These are phyloP conservation scores for Phoenix dactylifera DNA, from an alignment of 176 grass and related monocot species.

Conservation along the genomic window DNA sequence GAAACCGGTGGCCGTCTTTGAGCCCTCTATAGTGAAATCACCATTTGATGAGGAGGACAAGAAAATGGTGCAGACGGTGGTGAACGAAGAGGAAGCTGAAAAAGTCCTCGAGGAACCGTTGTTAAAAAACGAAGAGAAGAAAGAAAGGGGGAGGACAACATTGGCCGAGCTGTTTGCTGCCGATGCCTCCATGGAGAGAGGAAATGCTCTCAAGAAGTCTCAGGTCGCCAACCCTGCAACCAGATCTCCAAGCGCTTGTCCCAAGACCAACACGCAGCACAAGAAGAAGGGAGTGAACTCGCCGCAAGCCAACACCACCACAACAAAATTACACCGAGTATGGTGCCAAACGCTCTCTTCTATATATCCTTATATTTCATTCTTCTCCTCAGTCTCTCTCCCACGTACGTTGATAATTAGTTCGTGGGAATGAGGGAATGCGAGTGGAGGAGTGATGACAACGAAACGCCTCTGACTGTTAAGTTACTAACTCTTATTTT, in stretches of 20 bases:
- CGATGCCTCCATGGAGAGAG: constrained; percentile 31
- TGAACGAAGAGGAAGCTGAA: constrained; percentile 23
- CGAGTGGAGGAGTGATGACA: neutral
- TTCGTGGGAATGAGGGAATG: neutral
- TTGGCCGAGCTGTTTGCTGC: constrained; percentile 95
- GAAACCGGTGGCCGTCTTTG: constrained; percentile 17
- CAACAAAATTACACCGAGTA: constrained; percentile 69
- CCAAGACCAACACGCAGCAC: constrained; percentile 36
- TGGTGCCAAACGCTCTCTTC: too few relatives aligned
- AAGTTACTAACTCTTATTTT: constrained; percentile 4
- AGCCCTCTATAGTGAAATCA: constrained; percentile 26
- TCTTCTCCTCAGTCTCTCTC: constrained; percentile 9
- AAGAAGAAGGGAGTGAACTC: constrained; percentile 37
- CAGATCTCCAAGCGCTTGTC: constrained; percentile 23
- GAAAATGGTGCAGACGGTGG: constrained; percentile 36
- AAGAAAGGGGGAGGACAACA: constrained; percentile 73
- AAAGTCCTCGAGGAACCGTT: constrained; percentile 66
- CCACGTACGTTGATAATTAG: neutral
- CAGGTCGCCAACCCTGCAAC: constrained; percentile 10
- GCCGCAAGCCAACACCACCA: constrained; percentile 19
- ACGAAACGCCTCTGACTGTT: constrained; percentile 1
- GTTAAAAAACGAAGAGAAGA: constrained; percentile 51
- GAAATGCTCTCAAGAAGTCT: constrained; percentile 21
- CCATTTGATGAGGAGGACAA: neutral
- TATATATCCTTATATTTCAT: neutral